Base-by-base conservation (phyloP, 768 basidiomycete genomes). In the Calocybe cyanea region DNA sequence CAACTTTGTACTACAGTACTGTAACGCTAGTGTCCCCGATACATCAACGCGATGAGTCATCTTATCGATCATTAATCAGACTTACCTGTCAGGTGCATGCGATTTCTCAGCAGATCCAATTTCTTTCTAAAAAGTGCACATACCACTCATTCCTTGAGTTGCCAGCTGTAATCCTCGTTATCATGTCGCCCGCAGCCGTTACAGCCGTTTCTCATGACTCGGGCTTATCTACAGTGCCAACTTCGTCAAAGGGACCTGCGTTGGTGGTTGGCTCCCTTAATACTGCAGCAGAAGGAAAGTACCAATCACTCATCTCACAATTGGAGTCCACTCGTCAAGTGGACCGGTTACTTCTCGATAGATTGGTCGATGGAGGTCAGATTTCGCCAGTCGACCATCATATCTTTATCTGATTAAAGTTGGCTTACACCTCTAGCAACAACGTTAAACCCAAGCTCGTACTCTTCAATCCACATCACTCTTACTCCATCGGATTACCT, bases 341-440 rank as follows among this genome's bases (percentile, higher is more conserved):
- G 23, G 89, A 93, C 56, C 83, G 77, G 57, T 83, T 91, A 59
- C 80, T 93, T 70, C 66, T 92, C 21, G 91, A 94, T 62, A 74
- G 92, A 49, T 67, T 94, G 50, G 68, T 91, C 13, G 90, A 89
- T 63, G 76, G 78, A 69, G 91, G 91, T 92, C 57, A 42, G 73
- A 14, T 35, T 14, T 14, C n/a, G 6, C 4, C 7, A n/a, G 13
- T 35, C 17, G 34, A 14, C 34, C 17, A 6, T 14, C 17, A n/a
- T 35, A 35, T 35, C 13, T 6, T n/a, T 41, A 24, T 34, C 51
- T 52, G 14, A 54, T 43, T 28, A 28, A 6, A 28, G 48, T 38
- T 21, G 25, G n/a, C n/a, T n/a, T n/a, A n/a, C n/a, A 42, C 28
- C 33, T 10, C 18, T 50, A 91, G 91, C 87, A 23, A 78, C 78